Conservation (phyloP, 441 rosid species). For the Mallotus repandus region DNA sequence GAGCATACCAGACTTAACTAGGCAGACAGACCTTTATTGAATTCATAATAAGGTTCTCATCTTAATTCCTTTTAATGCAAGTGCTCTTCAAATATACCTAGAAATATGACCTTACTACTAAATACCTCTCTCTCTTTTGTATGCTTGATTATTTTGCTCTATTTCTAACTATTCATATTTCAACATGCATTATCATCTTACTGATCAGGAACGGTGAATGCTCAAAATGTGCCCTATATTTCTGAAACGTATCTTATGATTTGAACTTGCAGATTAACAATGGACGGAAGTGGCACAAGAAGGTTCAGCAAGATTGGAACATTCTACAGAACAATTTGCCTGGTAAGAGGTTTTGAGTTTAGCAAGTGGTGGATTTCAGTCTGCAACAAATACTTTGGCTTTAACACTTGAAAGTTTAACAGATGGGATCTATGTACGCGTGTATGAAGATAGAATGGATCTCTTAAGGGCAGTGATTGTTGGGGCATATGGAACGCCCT, state of each 20-base stretch:
- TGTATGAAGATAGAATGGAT: slow-evolving; percentile 97
- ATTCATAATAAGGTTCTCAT: not conserved
- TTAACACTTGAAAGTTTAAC: slow-evolving; percentile 26
- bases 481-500: slow-evolving; percentile 97
- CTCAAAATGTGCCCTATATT: not conserved
- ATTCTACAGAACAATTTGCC: slow-evolving; percentile 98
- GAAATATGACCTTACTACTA: not conserved
- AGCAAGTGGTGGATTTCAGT: slow-evolving; percentile 7
- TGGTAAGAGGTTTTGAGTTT: slow-evolving; percentile 46
- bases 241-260: slow-evolving; percentile 11
- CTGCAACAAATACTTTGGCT: slow-evolving; percentile 10
- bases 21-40: not conserved
- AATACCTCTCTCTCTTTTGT: not conserved
- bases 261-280: slow-evolving; percentile 54
- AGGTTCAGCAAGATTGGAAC: slow-evolving; percentile 98
- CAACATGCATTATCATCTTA: not conserved
- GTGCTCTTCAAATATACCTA: not conserved
- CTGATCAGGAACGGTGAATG: not conserved
- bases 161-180: slow-evolving; percentile 5
- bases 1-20: slow-evolving; percentile 1
- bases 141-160: not conserved
- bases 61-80: not conserved
- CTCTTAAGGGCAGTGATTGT: slow-evolving; percentile 87
- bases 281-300: slow-evolving; percentile 88
- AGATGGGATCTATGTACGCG: slow-evolving; percentile 92